Conservation (phyloP, 2,329 filamentous ascomycete species). For the Tothia fuscella region DNA sequence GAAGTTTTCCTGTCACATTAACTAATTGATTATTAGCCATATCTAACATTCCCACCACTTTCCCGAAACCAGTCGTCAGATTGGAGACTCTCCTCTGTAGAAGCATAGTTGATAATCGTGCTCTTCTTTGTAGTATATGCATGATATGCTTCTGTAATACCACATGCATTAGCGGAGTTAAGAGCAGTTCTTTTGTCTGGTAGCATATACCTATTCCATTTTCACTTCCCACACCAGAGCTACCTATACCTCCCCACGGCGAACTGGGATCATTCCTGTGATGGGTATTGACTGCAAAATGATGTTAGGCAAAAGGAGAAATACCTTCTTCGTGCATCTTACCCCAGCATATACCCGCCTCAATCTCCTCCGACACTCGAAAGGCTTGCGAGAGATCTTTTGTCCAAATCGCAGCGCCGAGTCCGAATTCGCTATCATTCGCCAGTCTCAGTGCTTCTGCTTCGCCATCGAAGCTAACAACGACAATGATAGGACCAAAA, state of each 20-base stretch:
- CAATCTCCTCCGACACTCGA: slow-evolving; percentile 37
- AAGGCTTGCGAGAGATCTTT: slow-evolving; percentile 48
- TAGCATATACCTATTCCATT: too few species aligned
- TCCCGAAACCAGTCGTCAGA: slow-evolving; percentile 59
- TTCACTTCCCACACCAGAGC: slow-evolving; percentile 57
- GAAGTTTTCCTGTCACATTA: too few species aligned
- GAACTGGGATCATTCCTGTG: slow-evolving; percentile 62
- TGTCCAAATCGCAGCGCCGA: slow-evolving; percentile 51
- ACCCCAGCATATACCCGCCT: slow-evolving; percentile 60
- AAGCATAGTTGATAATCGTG: slow-evolving; percentile 57
- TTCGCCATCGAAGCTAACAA: slow-evolving; percentile 46
- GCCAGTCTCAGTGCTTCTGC: slow-evolving; percentile 41
- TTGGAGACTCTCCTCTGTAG: slow-evolving; percentile 37
- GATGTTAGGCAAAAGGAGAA: too few species aligned
- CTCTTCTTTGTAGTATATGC: slow-evolving; percentile 45
- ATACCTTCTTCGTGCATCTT: slow-evolving; percentile 33
- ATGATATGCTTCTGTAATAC: slow-evolving; percentile 31
- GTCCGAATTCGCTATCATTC: slow-evolving; percentile 49
- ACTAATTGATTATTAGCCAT: slow-evolving; percentile 44
- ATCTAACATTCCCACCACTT: slow-evolving; percentile 43
- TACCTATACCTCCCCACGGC: slow-evolving; percentile 55
- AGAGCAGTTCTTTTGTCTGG: slow-evolving; percentile 40
- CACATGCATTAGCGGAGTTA: background rate
- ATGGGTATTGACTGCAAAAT: slow-evolving; percentile 36
- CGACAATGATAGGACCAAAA: slow-evolving; percentile 51